phyloP scores from a whole-genome alignment of 768 basidiomycete species.

The Termitomyces sp. region DNA sequence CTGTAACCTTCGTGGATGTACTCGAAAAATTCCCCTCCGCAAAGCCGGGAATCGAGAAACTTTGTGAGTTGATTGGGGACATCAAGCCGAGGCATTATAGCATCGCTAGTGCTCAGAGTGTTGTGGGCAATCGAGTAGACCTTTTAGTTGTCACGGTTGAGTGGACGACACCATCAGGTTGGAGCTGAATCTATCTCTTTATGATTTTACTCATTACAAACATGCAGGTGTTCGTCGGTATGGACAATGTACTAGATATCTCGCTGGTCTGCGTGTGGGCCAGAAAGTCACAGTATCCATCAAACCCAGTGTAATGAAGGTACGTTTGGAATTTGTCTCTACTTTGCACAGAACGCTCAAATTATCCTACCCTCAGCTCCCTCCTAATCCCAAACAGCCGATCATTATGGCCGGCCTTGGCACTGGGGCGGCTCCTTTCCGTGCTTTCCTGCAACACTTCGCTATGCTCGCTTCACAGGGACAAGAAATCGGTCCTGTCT shows the following conservation, averaged over 20 bases:
- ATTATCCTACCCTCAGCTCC: conserved; percentile 47
- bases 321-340: conserved; percentile 24
- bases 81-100: conserved; percentile 98
- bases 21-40: conserved; percentile 74
- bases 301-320: conserved; percentile 99
- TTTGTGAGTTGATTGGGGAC: conserved; percentile 88
- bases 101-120: conserved; percentile 93
- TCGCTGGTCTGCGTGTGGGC: conserved; percentile 76
- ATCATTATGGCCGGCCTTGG: conserved; percentile 99
- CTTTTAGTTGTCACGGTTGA: conserved; percentile 95
- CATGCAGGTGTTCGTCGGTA: conserved; percentile 63
- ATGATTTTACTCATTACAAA: not conserved
- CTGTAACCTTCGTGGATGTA: conserved; percentile 88
- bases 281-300: conserved; percentile 96
- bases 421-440: conserved; percentile 98
- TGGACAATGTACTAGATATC: conserved; percentile 96
- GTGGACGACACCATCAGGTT: conserved; percentile 84
- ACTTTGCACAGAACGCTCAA: conserved; percentile 3
- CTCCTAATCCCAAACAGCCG: conserved; percentile 78
- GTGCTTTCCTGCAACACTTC: conserved; percentile 96
- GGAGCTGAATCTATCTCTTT: conserved; percentile 16
- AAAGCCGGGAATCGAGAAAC: conserved; percentile 72
- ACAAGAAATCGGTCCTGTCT: conserved; percentile 80
- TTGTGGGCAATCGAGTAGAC: conserved; percentile 92
- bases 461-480: conserved; percentile 76